Evolutionary conservation across 768 basidiomycete genomes (phyloP).

Genomic region (Galerina marginata): DNA sequence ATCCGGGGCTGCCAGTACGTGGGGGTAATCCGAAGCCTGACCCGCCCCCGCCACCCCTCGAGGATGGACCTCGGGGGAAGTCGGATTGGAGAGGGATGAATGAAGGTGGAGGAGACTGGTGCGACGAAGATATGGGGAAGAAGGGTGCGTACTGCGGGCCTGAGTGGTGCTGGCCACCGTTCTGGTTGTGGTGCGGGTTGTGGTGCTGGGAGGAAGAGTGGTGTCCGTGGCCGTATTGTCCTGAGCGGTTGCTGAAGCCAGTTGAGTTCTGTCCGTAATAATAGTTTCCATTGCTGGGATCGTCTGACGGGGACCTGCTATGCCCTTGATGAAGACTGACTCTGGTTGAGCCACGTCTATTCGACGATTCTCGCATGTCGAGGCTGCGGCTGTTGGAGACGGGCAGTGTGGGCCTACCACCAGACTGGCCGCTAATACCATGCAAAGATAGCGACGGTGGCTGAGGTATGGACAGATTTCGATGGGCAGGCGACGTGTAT

Average conservation of each 20-base stretch:
- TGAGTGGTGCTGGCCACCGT: slow-evolving; percentile 15
- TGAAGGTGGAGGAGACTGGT: slow-evolving; percentile 30
- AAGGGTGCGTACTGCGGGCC: slow-evolving; percentile 31
- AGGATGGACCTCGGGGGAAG: slow-evolving; percentile 24
- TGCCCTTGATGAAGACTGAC: slow-evolving; percentile 17
- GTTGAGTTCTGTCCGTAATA: slow-evolving; percentile 11
- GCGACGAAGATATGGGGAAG: slow-evolving; percentile 28
- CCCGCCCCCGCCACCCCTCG: slow-evolving; percentile 15
- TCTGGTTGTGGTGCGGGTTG: slow-evolving; percentile 10
- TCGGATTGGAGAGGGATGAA: slow-evolving; percentile 39
- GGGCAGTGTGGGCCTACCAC: no score
- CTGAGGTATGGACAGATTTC: slow-evolving; percentile 34
- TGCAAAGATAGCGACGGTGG: slow-evolving; percentile 35
- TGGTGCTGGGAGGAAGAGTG: no score
- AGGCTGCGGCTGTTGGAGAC: slow-evolving; percentile 12
- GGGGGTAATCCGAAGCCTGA: slow-evolving; percentile 16
- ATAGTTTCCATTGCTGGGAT: slow-evolving; percentile 20
- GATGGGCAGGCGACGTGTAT: slow-evolving; percentile 25
- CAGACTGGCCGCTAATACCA: slow-evolving; percentile 17
- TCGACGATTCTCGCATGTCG: slow-evolving; percentile 13
- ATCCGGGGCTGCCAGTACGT: slow-evolving; percentile 12
- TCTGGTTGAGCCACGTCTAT: slow-evolving; percentile 6
- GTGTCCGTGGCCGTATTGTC: slow-evolving; percentile 6
- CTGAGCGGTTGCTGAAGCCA: slow-evolving; percentile 9
- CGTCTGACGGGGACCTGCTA: slow-evolving; percentile 23